A percentile compares a stretch with the other conserved stretches of the same genome.
Conservation (phyloP, 2,329 filamentous ascomycete species). For the Xylaria polymorpha region DNA sequence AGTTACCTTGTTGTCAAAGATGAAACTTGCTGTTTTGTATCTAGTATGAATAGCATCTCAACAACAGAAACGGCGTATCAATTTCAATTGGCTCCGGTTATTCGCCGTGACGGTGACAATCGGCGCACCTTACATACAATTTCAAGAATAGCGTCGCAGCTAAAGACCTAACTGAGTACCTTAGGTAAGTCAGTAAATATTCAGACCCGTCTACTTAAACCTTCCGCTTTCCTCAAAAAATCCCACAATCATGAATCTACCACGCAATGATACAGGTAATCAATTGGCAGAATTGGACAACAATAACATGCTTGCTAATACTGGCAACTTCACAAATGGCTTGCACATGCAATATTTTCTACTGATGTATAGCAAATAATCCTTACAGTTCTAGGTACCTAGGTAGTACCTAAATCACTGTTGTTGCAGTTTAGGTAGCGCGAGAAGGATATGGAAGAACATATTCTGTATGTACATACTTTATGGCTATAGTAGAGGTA, state of each 20-base stretch:
- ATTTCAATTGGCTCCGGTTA: background rate
- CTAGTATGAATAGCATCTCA: background rate
- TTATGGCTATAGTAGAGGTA: too few species aligned
- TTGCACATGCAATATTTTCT: too few species aligned
- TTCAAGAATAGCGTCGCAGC: too few species aligned
- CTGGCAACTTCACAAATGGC: background rate
- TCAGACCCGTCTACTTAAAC: too few species aligned
- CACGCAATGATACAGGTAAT: background rate
- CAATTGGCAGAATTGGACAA: background rate
- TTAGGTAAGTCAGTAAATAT: too few species aligned
- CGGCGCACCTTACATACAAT: background rate
- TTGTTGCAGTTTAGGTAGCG: background rate
- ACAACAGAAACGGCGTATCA: background rate
- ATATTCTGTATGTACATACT: background rate
- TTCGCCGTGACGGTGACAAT: background rate
- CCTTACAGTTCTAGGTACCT: background rate
- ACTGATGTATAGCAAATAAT: background rate
- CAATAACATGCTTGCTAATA: background rate
- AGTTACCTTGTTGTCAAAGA: background rate
- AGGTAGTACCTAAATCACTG: too few species aligned
- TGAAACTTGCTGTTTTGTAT: background rate
- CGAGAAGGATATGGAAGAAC: background rate
- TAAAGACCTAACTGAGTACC: too few species aligned
- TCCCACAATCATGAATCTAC: background rate
- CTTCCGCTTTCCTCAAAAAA: background rate